These are phyloP conservation scores for Suhomyces guaymorum DNA, from an alignment of 1,139 yeast species.

Conservation along the genomic window DNA sequence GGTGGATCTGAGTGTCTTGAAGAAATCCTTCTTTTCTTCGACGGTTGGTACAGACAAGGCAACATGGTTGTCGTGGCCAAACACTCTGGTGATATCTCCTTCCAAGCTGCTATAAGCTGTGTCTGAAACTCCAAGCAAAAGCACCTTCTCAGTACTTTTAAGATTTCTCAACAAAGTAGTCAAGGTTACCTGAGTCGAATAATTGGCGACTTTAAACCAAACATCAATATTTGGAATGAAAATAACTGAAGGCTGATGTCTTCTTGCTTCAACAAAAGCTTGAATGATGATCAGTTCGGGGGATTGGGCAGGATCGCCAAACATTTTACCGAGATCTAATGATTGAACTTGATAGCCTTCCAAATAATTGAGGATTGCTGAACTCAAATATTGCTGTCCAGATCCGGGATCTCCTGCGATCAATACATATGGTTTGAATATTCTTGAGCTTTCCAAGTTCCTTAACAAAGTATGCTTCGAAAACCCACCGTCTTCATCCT, in stretches of 20 bases:
- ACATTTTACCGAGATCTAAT: slow-evolving; percentile 74
- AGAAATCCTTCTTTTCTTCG: slow-evolving; percentile 50
- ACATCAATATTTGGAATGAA: slow-evolving; percentile 82
- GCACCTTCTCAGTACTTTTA: slow-evolving; percentile 69
- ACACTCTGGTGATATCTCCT: slow-evolving; percentile 44
- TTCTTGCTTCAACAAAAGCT: slow-evolving; percentile 80
- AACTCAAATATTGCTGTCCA: slow-evolving; percentile 86
- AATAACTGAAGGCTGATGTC: slow-evolving; percentile 87
- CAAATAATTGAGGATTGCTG: slow-evolving; percentile 77
- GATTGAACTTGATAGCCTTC: slow-evolving; percentile 92
- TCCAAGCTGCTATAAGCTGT: slow-evolving; percentile 33
- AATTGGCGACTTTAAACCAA: slow-evolving; percentile 71
- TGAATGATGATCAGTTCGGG: slow-evolving; percentile 87
- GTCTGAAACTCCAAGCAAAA: slow-evolving; percentile 79
- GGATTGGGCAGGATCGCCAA: slow-evolving; percentile 78
- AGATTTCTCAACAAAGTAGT: slow-evolving; percentile 68
- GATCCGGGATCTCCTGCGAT: slow-evolving; percentile 75
- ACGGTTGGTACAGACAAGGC: slow-evolving; percentile 45
- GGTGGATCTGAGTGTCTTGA: slow-evolving; percentile 55
- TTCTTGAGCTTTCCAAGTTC: slow-evolving; percentile 61
- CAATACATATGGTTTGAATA: slow-evolving; percentile 79
- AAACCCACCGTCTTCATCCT: slow-evolving; percentile 68
- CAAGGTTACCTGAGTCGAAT: slow-evolving; percentile 70
- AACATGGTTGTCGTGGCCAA: slow-evolving; percentile 57
- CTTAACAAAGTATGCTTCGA: slow-evolving; percentile 62